Percentiles rank a stretch among this genome's conserved stretches.
phyloP scores from a whole-genome alignment of 176 grass and related monocot species.

The Eragrostis nindensis region DNA sequence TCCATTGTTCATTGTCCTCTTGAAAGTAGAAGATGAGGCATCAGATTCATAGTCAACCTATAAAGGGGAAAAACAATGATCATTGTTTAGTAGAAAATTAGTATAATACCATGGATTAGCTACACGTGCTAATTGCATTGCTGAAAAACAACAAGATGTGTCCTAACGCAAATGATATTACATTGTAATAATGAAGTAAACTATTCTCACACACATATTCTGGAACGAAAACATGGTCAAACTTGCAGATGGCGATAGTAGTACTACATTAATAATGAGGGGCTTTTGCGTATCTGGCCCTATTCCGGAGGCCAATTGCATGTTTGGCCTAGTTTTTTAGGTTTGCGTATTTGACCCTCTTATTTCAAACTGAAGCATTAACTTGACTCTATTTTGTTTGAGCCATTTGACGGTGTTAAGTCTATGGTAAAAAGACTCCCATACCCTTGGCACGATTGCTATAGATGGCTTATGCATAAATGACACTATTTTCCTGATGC shows the following conservation, averaged over 20 bases:
- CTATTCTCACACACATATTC: neutral
- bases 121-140: neutral
- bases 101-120: neutral
- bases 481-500: no score
- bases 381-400: no score
- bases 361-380: no score
- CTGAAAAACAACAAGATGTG: neutral
- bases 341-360: no score
- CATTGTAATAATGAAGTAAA: conserved; percentile 27
- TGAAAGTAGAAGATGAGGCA: conserved; percentile 41
- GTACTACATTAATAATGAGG: neutral
- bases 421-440: no score
- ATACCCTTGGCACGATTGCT: no score
- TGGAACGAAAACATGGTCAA: neutral
- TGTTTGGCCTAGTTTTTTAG: no score
- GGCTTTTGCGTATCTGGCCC: no score
- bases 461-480: no score
- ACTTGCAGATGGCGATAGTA: neutral
- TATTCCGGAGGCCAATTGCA: no score
- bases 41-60: conserved; percentile 87
- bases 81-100: conserved; percentile 27
- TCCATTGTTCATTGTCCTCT: conserved; percentile 46
- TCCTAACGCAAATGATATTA: conserved; percentile 21
- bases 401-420: no score
- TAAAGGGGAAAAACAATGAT: conserved; percentile 21